A percentile compares a stretch with the other conserved stretches of the same genome.
Evolutionary conservation across 2,329 filamentous ascomycete species (phyloP).

Genomic region (Penicillium psychrosexuale): DNA sequence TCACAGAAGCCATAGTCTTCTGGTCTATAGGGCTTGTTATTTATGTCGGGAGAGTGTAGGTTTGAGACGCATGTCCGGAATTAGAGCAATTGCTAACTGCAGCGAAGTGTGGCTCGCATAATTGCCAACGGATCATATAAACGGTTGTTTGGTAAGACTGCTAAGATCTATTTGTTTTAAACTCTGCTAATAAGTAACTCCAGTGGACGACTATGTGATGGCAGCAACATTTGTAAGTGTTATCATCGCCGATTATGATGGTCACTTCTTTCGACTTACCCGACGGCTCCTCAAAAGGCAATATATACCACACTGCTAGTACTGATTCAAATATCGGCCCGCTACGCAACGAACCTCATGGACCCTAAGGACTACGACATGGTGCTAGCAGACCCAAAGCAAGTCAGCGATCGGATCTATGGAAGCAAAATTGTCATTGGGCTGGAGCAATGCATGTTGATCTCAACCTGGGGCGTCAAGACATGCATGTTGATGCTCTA

Average conservation of each 20-base stretch:
- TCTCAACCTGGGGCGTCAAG: slow-evolving; percentile 52
- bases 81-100: slow-evolving; percentile 4
- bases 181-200: neutral
- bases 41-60: slow-evolving; percentile 31
- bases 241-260: neutral
- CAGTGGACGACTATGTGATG: slow-evolving; percentile 42
- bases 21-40: slow-evolving; percentile 31
- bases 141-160: slow-evolving; percentile 26
- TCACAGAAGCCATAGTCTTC: slow-evolving; percentile 30
- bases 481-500: slow-evolving; percentile 52
- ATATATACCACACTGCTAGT: slow-evolving; percentile 36
- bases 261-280: neutral
- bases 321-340: slow-evolving; percentile 38
- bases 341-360: slow-evolving; percentile 40
- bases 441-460: slow-evolving; percentile 50
- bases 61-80: neutral
- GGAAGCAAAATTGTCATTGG: slow-evolving; percentile 52
- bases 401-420: slow-evolving; percentile 44
- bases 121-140: slow-evolving; percentile 30
- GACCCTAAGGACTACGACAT: slow-evolving; percentile 32
- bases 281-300: slow-evolving; percentile 20
- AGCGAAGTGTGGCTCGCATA: slow-evolving; percentile 24
- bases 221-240: slow-evolving; percentile 35
- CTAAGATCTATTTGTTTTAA: neutral
- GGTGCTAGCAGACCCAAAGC: slow-evolving; percentile 35